Base-by-base conservation (phyloP, 192 early-diverging fungal genomes). In the Dispira parvispora region DNA sequence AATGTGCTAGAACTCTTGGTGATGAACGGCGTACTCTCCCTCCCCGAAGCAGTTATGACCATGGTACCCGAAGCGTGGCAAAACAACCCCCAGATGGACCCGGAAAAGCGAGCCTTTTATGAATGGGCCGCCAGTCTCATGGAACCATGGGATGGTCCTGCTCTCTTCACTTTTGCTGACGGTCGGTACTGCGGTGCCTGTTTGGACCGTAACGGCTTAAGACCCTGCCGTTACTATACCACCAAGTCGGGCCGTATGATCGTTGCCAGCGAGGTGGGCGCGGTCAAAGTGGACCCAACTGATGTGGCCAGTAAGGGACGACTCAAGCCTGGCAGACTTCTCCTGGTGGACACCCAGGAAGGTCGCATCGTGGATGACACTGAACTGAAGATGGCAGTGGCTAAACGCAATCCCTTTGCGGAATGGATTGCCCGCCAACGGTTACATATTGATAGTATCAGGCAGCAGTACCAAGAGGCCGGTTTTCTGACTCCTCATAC, bases 1-100 rank as follows among this genome's bases (percentile, higher is more conserved):
- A 98, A 92, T 56, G 96, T 98, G 43, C 79, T 96, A 11, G 96
- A 98, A 77, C 77, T 98, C 46, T 78, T 98, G 11, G 84, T 96
- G 42, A 83, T 88, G 67, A 94, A 92, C 70, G 91, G 91, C 64
- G 88, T 84, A 43, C 69, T 97, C 55, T 80, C 89, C 20, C 76
- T 98, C 65, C 92, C 96, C 56, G 91, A 98, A 69, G 91, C 91
- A 43, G 87, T 98, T 58, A 96, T 96, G 91, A 88, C 96, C 75
- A 94, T 98, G 94, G 84, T 96, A 71, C 96, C 96, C 46, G 96
- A 98, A 72, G 93, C 96, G 9, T 96, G 92, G 92, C 90, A 96
- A 71, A 90, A 89, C 73, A 88, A 93, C 69, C 73, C 78, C 45
- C 71, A 73, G 58, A 92, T 93, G 84, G 85, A 84, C 60, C 68